Conservation (phyloP, 1,284 basidiomycete species). For the Amylostereum areolatum region DNA sequence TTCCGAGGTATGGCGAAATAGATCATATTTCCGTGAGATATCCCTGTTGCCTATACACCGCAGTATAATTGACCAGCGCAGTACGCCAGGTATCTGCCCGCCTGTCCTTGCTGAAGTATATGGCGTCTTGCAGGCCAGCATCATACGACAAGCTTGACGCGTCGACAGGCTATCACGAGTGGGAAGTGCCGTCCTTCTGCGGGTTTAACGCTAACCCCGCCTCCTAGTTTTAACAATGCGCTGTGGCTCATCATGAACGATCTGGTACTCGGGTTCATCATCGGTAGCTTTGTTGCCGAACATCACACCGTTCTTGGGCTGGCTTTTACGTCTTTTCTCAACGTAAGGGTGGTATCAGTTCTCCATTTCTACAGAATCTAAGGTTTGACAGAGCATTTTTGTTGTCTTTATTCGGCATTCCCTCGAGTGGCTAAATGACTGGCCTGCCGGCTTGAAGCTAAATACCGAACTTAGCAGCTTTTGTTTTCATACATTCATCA, state of each 20-base stretch:
- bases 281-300: conserved; percentile 64
- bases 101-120: too few relatives aligned
- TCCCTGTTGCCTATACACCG: too few relatives aligned
- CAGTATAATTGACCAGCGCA: too few relatives aligned
- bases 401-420: conserved; percentile 46
- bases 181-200: neutral
- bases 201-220: neutral
- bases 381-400: conserved; percentile 32
- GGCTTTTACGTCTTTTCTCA: conserved; percentile 30
- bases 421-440: conserved; percentile 85
- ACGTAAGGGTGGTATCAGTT: conserved; percentile 30
- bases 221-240: conserved; percentile 78
- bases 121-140: too few relatives aligned
- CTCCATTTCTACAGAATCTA: conserved; percentile 6
- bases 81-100: too few relatives aligned
- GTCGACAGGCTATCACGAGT: neutral
- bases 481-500: conserved; percentile 64
- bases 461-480: conserved; percentile 89
- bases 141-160: too few relatives aligned
- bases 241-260: conserved; percentile 93
- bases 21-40: too few relatives aligned
- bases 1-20: too few relatives aligned
- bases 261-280: conserved; percentile 71
- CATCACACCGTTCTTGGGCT: conserved; percentile 42
- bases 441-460: conserved; percentile 95